Conservation (phyloP, 106 monocot species). For the Triglochin maritima region DNA sequence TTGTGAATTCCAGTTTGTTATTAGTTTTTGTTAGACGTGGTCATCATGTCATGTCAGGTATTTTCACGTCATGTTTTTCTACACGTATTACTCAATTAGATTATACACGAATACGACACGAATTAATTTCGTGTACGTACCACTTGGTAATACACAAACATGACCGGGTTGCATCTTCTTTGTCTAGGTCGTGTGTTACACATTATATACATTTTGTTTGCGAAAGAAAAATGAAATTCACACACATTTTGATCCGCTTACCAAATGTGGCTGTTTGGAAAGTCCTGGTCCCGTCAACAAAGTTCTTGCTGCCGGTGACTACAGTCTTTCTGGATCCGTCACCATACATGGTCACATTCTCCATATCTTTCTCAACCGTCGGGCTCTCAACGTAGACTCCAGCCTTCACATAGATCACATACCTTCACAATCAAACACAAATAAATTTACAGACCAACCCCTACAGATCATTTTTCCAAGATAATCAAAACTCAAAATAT, state of each 20-base stretch:
- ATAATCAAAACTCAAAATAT: not conserved
- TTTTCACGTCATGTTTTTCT: too few relatives aligned
- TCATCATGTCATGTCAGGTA: too few relatives aligned
- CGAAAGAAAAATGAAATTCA: too few relatives aligned
- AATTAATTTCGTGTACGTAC: too few relatives aligned
- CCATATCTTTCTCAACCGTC: slow-evolving; percentile 31
- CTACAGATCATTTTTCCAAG: not conserved
- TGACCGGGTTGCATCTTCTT: too few relatives aligned
- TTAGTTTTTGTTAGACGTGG: too few relatives aligned
- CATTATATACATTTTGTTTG: too few relatives aligned
- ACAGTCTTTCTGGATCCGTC: slow-evolving; percentile 61
- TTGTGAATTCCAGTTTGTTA: too few relatives aligned
- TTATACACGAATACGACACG: too few relatives aligned
- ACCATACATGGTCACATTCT: slow-evolving; percentile 58
- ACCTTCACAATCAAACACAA: slow-evolving; percentile 17
- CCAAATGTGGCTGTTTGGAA: slow-evolving; percentile 65
- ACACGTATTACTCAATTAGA: too few relatives aligned
- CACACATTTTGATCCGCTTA: slow-evolving; percentile 5
- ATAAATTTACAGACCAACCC: not conserved
- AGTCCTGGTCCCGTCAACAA: slow-evolving; percentile 47
- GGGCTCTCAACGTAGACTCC: slow-evolving; percentile 68
- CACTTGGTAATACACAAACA: too few relatives aligned
- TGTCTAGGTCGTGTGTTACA: too few relatives aligned
- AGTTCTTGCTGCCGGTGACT: slow-evolving; percentile 63
- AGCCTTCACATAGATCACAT: slow-evolving; percentile 62